Evolutionary conservation across 768 basidiomycete species (phyloP), one percentile per base, ranked within the genome.

Genomic region (Boletus coccyginus): DNA sequence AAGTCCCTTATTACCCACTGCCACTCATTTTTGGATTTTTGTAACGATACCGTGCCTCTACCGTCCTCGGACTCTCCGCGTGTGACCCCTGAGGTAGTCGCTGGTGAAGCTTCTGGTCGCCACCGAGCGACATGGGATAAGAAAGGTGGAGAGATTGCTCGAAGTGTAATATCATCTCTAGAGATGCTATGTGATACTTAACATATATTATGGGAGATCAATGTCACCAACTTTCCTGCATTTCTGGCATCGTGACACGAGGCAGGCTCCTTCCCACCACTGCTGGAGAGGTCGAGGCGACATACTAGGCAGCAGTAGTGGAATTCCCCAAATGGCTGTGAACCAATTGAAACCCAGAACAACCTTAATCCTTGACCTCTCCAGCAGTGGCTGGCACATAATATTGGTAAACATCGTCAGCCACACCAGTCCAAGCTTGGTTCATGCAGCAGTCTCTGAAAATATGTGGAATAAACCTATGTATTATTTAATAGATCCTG

Each of bases 101-200:
- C 24, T 7, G 19, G 14, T 16, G 65, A 53, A 2, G 50, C 27
- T 13, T 52, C 45, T 11, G 51, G 47, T 35, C 52, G 44, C 33
- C 57, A 49, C 13, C 61, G 21, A 33, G 58, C 47, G 33, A 53
- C 61, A 31, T 64, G 65, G 56, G 67, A 65, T n/a, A 70, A 45
- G 61, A 67, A 70, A 46, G 79, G 78, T 43, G 77, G 74, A 52
- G 72, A 72, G 50, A 74, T 77, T 29, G 81, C 78, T 36, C 74
- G 66, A 52, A 74, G 75, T 52, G 81, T 88, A 19, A 77, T 89
- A 35, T 56, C 61, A 50, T 85, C 83, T 71, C 69, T 89, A 67
- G 80, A 83, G 56, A 33, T 16, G 50, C 49, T 67, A 36, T 38
- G 56, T 40, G 21, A 52, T 56, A 47, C 14, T 36, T 59, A 31